These are phyloP conservation scores for Venustampulla echinocandica DNA, from an alignment of 495 filamentous ascomycete genomes.

Conservation along the genomic window DNA sequence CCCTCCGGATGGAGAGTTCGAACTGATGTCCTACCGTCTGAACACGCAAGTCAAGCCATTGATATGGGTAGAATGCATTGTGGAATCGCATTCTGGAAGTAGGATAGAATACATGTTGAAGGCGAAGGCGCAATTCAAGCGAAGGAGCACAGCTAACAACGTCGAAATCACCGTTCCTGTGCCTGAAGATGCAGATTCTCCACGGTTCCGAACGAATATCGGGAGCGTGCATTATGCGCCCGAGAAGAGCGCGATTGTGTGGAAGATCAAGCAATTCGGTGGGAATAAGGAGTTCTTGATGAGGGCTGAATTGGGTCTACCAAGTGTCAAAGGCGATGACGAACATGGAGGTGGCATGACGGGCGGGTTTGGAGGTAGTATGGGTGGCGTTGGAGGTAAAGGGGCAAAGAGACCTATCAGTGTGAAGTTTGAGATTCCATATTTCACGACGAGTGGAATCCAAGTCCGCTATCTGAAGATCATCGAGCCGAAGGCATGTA, in stretches of 20 bases:
- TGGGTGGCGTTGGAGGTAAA: slow-evolving; percentile 76
- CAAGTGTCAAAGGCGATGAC: slow-evolving; percentile 92
- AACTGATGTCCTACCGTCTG: slow-evolving; percentile 97
- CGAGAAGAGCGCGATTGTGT: slow-evolving; percentile 94
- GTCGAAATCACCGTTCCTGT: slow-evolving; percentile 97
- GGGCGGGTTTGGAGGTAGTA: slow-evolving; percentile 90
- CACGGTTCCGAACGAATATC: slow-evolving; percentile 95
- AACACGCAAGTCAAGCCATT: slow-evolving; percentile 98
- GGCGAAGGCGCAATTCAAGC: slow-evolving; percentile 97
- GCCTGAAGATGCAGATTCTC: slow-evolving; percentile 93
- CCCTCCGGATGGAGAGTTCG: slow-evolving; percentile 95
- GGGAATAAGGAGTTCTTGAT: slow-evolving; percentile 98
- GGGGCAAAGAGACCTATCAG: slow-evolving; percentile 87
- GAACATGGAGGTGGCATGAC: slow-evolving; percentile 95
- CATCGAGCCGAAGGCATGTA: slow-evolving; percentile 92
- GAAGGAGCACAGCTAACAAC: slow-evolving; percentile 95
- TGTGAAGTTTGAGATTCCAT: slow-evolving; percentile 99
- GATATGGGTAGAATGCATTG: slow-evolving; percentile 98
- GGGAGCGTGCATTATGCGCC: slow-evolving; percentile 98
- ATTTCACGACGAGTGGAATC: slow-evolving; percentile 97
- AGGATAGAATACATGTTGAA: slow-evolving; percentile 99
- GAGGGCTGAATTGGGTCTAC: slow-evolving; percentile 93
- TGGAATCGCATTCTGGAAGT: slow-evolving; percentile 88
- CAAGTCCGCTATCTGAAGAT: slow-evolving; percentile 99
- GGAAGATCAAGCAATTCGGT: slow-evolving; percentile 99